Evolutionary conservation across 805 yeast genomes (phyloP).

Genomic region (Saccharomycopsis javanensis): DNA sequence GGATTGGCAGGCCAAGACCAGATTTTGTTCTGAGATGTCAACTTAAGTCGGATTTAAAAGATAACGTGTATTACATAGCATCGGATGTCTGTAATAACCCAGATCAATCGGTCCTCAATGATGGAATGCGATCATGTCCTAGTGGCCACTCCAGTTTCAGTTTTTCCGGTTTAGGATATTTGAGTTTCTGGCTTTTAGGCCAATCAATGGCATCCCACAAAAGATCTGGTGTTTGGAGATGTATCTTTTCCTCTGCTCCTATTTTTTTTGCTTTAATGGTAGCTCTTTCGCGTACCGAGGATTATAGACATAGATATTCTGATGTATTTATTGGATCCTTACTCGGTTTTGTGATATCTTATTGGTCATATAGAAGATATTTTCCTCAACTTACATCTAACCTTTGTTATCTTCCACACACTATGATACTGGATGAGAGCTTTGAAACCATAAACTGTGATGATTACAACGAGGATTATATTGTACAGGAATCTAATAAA

Average conservation of each 20-base stretch:
- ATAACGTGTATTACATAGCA: slow-evolving; percentile 46
- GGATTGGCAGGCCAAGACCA: slow-evolving; percentile 88
- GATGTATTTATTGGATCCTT: slow-evolving; percentile 73
- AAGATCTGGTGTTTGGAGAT: slow-evolving; percentile 55
- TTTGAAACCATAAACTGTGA: slow-evolving; percentile 5
- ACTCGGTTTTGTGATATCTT: slow-evolving; percentile 55
- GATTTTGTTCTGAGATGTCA: slow-evolving; percentile 81
- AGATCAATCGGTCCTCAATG: slow-evolving; percentile 31
- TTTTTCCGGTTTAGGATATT: slow-evolving; percentile 58
- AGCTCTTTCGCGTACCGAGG: slow-evolving; percentile 82
- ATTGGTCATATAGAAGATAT: slow-evolving; percentile 31
- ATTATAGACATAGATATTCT: slow-evolving; percentile 85
- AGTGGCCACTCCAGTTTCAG: slow-evolving; percentile 72
- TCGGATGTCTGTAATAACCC: slow-evolving; percentile 25
- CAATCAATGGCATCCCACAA: slow-evolving; percentile 46
- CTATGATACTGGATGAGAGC: slow-evolving; percentile 14
- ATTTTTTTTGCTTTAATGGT: slow-evolving; percentile 60
- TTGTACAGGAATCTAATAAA: not conserved
- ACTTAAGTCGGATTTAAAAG: slow-evolving; percentile 44
- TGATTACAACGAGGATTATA: slow-evolving; percentile 9
- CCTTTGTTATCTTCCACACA: slow-evolving; percentile 15
- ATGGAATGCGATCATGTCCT: slow-evolving; percentile 77
- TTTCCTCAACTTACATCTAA: slow-evolving; percentile 30
- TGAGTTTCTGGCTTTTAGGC: slow-evolving; percentile 59
- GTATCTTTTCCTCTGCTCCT: slow-evolving; percentile 43